Base-by-base conservation (phyloP, 1,284 basidiomycete genomes). In the Blastosporella zonata region DNA sequence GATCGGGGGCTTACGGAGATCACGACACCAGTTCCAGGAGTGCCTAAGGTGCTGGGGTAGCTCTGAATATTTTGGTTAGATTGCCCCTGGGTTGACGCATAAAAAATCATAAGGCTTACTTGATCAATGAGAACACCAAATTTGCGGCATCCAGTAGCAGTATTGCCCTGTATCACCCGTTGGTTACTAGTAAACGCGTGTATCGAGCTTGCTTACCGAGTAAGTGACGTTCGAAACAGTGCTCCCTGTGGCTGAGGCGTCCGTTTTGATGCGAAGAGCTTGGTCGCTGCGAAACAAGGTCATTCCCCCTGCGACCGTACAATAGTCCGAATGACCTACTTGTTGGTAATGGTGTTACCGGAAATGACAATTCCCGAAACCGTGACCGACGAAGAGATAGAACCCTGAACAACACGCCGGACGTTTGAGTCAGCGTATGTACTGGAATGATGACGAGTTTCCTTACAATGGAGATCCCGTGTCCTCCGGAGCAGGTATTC, bases 391-490 rank as follows among this genome's bases (percentile, higher is more conserved):
- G 74, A 77, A 25, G 57, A 46, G 50, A 82, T 75, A 1, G 80
- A 83, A 18, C 82, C 81, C 76, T 76, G 42, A 6, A 31, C 17
- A 37, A 23, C 18, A 6, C 13, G 22, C 33, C 29, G 6, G 9
- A n/a, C n/a, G 23, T 28, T 10, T 31, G 18, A 20, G n/a, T 22
- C 2, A 17, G 15, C n/a, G 20, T 17, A 6, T 1, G 25, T 10
- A 27, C 25, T 27, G 21, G 22, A 31, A 28, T 28, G 31, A 22
- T 44, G 22, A 36, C 25, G 15, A 25, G 18, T 7, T 15, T 22
- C 49, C 68, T 44, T 50, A 74, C 73, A 21, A 85, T 70, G 3
- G 79, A 81, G 49, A 82, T 75, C 27, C 83, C 82, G 50, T 85
- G 82, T 3, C 82, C 80, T 10, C 71, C 69, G 1, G 67, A 65